Percentiles rank a stretch among this genome's conserved stretches.
Evolutionary conservation across 495 filamentous ascomycete genomes (phyloP).

Genomic region (Entonaema liquescens): DNA sequence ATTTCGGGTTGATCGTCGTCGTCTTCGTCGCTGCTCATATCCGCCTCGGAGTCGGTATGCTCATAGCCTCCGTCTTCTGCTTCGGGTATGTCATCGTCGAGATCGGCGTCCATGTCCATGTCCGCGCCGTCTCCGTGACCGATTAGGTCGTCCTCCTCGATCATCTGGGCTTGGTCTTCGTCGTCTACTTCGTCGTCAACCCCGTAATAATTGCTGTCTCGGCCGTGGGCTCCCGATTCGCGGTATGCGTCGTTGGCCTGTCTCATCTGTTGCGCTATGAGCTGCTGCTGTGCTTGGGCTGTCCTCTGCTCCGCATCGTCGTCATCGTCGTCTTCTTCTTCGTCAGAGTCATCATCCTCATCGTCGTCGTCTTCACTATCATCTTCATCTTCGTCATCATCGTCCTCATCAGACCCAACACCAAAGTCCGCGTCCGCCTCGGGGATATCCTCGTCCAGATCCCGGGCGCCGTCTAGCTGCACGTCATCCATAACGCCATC

Average conservation of each 20-base stretch:
- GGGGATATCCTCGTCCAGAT: slow-evolving; percentile 74
- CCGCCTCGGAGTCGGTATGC: slow-evolving; percentile 87
- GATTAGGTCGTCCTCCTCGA: slow-evolving; percentile 63
- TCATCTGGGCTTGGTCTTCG: slow-evolving; percentile 57
- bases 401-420: slow-evolving; percentile 55
- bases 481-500: slow-evolving; percentile 50
- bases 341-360: slow-evolving; percentile 40
- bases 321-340: slow-evolving; percentile 47
- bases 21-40: slow-evolving; percentile 56
- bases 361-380: slow-evolving; percentile 47
- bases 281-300: slow-evolving; percentile 47
- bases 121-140: slow-evolving; percentile 48
- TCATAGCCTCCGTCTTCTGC: slow-evolving; percentile 68
- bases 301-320: slow-evolving; percentile 46
- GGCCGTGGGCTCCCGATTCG: slow-evolving; percentile 60
- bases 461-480: slow-evolving; percentile 51
- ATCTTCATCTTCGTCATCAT: slow-evolving; percentile 44
- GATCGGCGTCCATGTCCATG: slow-evolving; percentile 65
- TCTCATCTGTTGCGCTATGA: slow-evolving; percentile 55
- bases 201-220: slow-evolving; percentile 50
- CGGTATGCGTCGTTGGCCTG: slow-evolving; percentile 53
- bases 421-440: slow-evolving; percentile 64
- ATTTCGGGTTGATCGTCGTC: slow-evolving; percentile 53
- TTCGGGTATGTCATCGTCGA: slow-evolving; percentile 74
- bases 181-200: slow-evolving; percentile 57